Percentiles rank a stretch among this genome's conserved stretches.
Conservation (phyloP, 768 basidiomycete species). For the Calocybe indica region DNA sequence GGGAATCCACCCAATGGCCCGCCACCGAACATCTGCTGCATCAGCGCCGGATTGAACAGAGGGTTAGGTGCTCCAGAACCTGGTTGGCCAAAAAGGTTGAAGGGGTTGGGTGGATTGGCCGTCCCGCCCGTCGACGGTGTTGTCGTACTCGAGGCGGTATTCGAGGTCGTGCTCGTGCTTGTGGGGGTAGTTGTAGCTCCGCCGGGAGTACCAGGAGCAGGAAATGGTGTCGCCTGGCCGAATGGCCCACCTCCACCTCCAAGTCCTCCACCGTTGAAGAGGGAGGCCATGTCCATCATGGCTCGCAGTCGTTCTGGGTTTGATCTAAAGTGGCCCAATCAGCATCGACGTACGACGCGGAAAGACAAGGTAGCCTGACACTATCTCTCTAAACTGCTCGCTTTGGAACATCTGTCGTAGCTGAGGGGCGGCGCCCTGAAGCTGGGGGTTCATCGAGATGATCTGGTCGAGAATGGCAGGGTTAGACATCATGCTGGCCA, state of each 20-base stretch:
- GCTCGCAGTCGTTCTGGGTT: conserved; percentile 73
- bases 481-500: conserved; percentile 81
- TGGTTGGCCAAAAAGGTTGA: conserved; percentile 12
- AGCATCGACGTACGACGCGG: background rate
- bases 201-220: conserved; percentile 49
- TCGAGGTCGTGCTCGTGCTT: too few species aligned
- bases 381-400: conserved; percentile 67
- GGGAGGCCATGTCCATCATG: conserved; percentile 70
- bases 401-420: conserved; percentile 75
- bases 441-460: conserved; percentile 75
- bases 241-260: conserved; percentile 8
- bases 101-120: conserved; percentile 16
- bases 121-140: conserved; percentile 19
- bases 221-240: conserved; percentile 30
- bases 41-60: conserved; percentile 21
- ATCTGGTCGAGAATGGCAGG: conserved; percentile 87
- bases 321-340: conserved; percentile 33
- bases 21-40: conserved; percentile 38
- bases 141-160: conserved; percentile 19
- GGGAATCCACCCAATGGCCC: conserved; percentile 20
- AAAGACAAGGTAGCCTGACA: conserved; percentile 40
- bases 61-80: conserved; percentile 14
- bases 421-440: conserved; percentile 72
- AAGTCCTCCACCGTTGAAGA: conserved; percentile 34
- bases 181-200: too few species aligned